Evolutionary conservation across 2,329 filamentous ascomycete genomes (phyloP), one percentile per base, ranked within the genome.

Genomic region (Fusarium acutatum): DNA sequence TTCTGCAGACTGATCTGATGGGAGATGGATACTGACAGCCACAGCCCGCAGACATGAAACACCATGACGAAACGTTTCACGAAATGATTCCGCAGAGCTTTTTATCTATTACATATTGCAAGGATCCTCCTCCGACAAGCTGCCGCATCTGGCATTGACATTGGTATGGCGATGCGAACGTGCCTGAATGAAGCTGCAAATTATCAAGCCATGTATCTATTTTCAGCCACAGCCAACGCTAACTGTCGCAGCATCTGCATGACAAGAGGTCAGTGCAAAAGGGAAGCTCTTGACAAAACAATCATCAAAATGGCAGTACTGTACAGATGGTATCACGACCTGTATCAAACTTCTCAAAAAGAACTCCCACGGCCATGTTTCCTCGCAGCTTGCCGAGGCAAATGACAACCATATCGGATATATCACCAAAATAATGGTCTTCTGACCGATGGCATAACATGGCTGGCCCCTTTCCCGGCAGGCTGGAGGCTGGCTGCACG

Each of bases 11-110:
- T 24, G 32, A 30, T 71, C 57, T 12, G 30, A 35, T 35, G 43
- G 57, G 49, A 38, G 41, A 44, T 41, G 30, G 52, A 44, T 69
- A 34, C 37, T 50, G 43, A 50, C 46, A 46, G 35, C 68, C 64
- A 54, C 46, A 57, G 40, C 68, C 68, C 63, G 72, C 68, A 35
- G 32, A 69, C 63, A 70, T 77, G 75, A 77, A 77, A 77, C 75
- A 71, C 58, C 54, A 67, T 67, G 75, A 77, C 76, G 71, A 76
- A 74, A 75, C 74, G 73, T 78, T 75, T 78, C 76, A 71, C 71
- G 35, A 56, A 66, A 60, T 35, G 68, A 65, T 66, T 67, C 38
- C 58, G 46, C 65, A 47, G 37, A 61, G 47, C 46, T 60, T 67
- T 74, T 57, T 67, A 60, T 67, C 32, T 41, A 59, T 38, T 44